phyloP scores from a whole-genome alignment of 1,139 yeast species.

The Meyerozyma athensensis region DNA sequence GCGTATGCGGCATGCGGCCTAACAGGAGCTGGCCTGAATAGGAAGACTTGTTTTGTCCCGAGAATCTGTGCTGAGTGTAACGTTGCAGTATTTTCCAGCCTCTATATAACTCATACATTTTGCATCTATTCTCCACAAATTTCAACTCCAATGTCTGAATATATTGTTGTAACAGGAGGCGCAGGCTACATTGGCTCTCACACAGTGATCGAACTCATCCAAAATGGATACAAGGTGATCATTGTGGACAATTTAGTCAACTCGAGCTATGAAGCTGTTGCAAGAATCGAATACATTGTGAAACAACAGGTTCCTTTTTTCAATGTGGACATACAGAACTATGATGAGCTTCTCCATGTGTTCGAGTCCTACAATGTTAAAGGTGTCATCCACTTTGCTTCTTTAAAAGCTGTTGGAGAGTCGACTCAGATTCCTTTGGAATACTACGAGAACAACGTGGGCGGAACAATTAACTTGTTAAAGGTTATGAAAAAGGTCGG shows the following conservation, averaged over 20 bases:
- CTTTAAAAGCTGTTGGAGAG: conserved; percentile 81
- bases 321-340: conserved; percentile 56
- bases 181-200: conserved; percentile 88
- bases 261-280: conserved; percentile 65
- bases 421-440: conserved; percentile 67
- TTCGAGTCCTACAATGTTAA: conserved; percentile 48
- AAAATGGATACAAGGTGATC: conserved; percentile 64
- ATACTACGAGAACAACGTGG: conserved; percentile 67
- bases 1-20: too few relatives aligned
- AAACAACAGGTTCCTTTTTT: conserved; percentile 49
- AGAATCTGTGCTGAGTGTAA: neutral
- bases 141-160: conserved; percentile 12
- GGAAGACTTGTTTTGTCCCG: too few relatives aligned
- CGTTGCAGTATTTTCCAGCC: neutral
- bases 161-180: conserved; percentile 77
- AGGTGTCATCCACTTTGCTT: conserved; percentile 81
- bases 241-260: conserved; percentile 68
- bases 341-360: conserved; percentile 41
- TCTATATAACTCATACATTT: neutral
- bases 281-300: conserved; percentile 57
- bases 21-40: too few relatives aligned
- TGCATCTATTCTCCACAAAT: neutral
- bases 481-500: conserved; percentile 43
- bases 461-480: conserved; percentile 60
- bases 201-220: conserved; percentile 62